Base-by-base conservation (phyloP, 257 asterid species). In the Forsythia suspensa region DNA sequence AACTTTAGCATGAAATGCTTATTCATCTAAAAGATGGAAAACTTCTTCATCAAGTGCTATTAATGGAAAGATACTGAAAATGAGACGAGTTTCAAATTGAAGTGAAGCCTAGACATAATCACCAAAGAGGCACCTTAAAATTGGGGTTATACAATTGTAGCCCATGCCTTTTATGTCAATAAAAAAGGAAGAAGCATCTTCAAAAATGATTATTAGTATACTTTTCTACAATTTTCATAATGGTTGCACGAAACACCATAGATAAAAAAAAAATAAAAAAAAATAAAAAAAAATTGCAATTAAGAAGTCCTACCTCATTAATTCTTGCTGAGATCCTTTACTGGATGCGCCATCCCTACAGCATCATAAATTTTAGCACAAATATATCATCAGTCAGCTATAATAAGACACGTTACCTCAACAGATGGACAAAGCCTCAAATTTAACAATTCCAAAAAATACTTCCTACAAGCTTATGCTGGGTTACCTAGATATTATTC, bases 301-400 rank as follows among this genome's bases (percentile, higher is more conserved):
- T 41, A 38, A 77, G 76, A 76, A 71, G 40, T 21, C 73, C 71
- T 76, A 91, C 96, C 96, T 92, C 94, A 84, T 83, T 68, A 92
- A 80, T 86, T 92, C 97, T 86, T 92, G 91, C 77, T 69, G 85
- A 63, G 87, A 76, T 79, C 78, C 94, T 83, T 70, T 82, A 80
- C 80, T 74, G 73, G 91, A 74, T 55, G 84, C 41, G 40, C 76
- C 75, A 71, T 57, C 81, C 91, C 97, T 91, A 46, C 46, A 74
- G 72, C 29, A 51, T 21, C 76, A 51, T 20, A 55, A 71, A 70
- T 77, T 80, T 40, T 77, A 73, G 21, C 37, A 66, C 40, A 81
- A 61, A 69, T 5, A 40, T 67, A 78, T 76, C 77, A 77, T 65
- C 75, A 78, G 55, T 78, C 51, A 70, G 41, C 59, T 65, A 21